Conservation (phyloP, 1,284 basidiomycete species). For the Moesziomyces sp. region DNA sequence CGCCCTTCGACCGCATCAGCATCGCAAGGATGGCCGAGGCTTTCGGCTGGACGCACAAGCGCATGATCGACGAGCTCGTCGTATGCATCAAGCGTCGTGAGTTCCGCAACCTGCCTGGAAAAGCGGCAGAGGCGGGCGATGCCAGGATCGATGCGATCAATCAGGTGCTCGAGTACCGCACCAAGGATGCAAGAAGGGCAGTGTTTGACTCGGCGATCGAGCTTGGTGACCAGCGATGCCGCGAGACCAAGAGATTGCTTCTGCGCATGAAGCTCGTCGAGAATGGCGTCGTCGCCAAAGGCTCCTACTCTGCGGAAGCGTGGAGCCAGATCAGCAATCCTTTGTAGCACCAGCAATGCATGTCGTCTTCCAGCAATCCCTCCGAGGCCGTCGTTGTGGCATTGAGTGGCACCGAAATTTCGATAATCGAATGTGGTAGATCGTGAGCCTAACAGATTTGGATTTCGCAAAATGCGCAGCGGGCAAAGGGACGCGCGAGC, state of each 20-base stretch:
- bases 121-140: constrained; percentile 83
- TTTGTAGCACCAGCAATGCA: neutral
- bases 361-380: too few relatives aligned
- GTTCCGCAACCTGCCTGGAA: constrained; percentile 78
- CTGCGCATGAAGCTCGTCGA: constrained; percentile 78
- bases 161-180: constrained; percentile 79
- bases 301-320: constrained; percentile 16
- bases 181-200: constrained; percentile 78
- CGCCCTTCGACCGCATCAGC: constrained; percentile 82
- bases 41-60: constrained; percentile 81
- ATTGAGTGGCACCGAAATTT: neutral
- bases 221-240: constrained; percentile 76
- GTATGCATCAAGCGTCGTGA: constrained; percentile 78
- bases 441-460: neutral
- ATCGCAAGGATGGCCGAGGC: constrained; percentile 81
- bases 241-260: constrained; percentile 78
- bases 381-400: neutral
- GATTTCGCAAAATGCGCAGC: constrained; percentile 3
- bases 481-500: constrained; percentile 33
- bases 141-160: constrained; percentile 72
- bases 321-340: constrained; percentile 3
- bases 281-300: constrained; percentile 45
- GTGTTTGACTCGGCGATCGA: constrained; percentile 80
- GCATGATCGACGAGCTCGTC: constrained; percentile 78
- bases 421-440: neutral